Evolutionary conservation across 495 filamentous ascomycete species (phyloP).

Genomic region (Ascodesmis nigricans): DNA sequence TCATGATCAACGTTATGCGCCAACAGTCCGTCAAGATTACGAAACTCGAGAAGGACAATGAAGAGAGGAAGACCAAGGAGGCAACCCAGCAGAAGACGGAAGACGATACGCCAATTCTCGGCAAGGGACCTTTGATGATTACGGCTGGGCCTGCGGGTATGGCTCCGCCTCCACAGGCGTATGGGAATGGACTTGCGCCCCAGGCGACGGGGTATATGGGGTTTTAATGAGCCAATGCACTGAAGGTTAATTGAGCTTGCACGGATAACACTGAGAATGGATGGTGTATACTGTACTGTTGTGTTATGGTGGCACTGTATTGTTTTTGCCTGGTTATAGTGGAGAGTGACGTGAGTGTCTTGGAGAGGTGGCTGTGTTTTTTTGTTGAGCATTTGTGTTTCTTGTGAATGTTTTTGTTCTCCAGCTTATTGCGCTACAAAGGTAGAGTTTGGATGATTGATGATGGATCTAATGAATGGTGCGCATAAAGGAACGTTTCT

Average conservation of each 20-base stretch:
- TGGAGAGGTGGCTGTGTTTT: no score
- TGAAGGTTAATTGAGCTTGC: not conserved
- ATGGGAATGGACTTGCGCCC: slow-evolving; percentile 60
- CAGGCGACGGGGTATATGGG: slow-evolving; percentile 53
- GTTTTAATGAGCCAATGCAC: slow-evolving; percentile 30
- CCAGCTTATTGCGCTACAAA: no score
- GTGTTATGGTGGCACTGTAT: slow-evolving; percentile 9
- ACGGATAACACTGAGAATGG: slow-evolving; percentile 5
- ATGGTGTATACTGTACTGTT: slow-evolving; percentile 3
- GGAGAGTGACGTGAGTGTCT: no score
- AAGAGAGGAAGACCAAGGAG: slow-evolving; percentile 82
- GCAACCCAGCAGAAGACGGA: slow-evolving; percentile 69
- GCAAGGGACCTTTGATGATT: slow-evolving; percentile 81
- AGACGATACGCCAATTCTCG: slow-evolving; percentile 81
- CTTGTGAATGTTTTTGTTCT: no score
- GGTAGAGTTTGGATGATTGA: no score
- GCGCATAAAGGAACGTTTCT: no score
- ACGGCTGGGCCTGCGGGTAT: slow-evolving; percentile 64
- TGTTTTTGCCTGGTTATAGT: slow-evolving; percentile 6
- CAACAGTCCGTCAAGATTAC: slow-evolving; percentile 76
- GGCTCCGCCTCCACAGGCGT: slow-evolving; percentile 36
- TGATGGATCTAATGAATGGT: no score
- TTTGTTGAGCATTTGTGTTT: no score
- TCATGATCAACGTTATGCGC: slow-evolving; percentile 94
- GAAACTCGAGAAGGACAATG: slow-evolving; percentile 79